phyloP scores from a whole-genome alignment of 331 rosid genomes.

The Ulmus americana region DNA sequence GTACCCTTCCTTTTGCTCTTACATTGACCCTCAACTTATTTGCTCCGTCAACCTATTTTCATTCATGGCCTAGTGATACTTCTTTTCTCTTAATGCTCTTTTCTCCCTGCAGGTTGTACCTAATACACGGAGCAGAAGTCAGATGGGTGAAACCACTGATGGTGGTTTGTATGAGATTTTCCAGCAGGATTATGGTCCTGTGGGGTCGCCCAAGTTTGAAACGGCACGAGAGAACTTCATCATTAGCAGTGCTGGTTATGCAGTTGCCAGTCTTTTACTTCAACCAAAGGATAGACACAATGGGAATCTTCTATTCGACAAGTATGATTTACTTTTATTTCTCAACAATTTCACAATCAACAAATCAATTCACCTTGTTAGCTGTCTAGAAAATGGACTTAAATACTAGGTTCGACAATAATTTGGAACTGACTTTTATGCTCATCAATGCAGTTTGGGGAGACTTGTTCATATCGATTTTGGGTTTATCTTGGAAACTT shows the following conservation, averaged over 20 bases:
- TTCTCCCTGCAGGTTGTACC: slow-evolving; percentile 76
- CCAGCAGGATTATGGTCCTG: slow-evolving; percentile 89
- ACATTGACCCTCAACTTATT: too few relatives aligned
- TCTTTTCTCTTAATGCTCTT: slow-evolving; percentile 2
- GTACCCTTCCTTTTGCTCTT: too few relatives aligned
- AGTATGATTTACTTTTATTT: slow-evolving; percentile 36
- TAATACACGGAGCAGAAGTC: slow-evolving; percentile 85
- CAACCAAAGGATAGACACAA: slow-evolving; percentile 99
- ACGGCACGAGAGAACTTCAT: slow-evolving; percentile 66
- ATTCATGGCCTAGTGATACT: too few relatives aligned
- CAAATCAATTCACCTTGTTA: too few relatives aligned
- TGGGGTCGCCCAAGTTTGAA: slow-evolving; percentile 67
- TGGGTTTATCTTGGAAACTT: slow-evolving; percentile 88
- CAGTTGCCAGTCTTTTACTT: slow-evolving; percentile 93
- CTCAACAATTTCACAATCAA: background rate
- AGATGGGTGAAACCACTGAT: slow-evolving; percentile 99
- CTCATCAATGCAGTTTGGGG: slow-evolving; percentile 57
- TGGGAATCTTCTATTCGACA: slow-evolving; percentile 88
- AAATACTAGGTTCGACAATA: background rate
- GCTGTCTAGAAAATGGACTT: too few relatives aligned
- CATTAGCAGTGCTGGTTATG: slow-evolving; percentile 84
- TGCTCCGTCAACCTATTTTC: too few relatives aligned
- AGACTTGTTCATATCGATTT: slow-evolving; percentile 91
- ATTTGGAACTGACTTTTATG: slow-evolving; percentile 20
- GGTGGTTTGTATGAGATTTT: slow-evolving; percentile 94